Conservation (phyloP, 345 rosid species). For the Nasturtium officinale region DNA sequence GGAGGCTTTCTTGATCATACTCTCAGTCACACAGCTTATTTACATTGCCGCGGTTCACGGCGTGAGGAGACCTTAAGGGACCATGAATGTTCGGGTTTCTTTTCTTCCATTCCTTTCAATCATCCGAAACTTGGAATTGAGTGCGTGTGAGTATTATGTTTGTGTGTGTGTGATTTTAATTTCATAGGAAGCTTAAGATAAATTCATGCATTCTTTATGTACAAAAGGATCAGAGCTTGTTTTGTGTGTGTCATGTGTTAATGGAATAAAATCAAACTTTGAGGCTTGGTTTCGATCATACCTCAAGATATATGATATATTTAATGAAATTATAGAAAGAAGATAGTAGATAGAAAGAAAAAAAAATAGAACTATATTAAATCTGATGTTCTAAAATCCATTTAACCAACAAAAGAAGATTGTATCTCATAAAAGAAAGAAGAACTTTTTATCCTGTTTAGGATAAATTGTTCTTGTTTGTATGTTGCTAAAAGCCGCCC, state of each 20-base stretch:
- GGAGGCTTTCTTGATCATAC: conserved; percentile 95
- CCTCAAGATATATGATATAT: conserved; percentile 9
- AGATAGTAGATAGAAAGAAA: not conserved
- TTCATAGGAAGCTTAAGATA: conserved; percentile 28
- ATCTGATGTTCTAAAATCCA: conserved; percentile 26
- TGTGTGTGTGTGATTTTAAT: conserved; percentile 19
- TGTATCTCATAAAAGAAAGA: conserved; percentile 10
- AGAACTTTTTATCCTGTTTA: not conserved
- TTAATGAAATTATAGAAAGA: conserved; percentile 8
- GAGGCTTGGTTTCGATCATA: conserved; percentile 21
- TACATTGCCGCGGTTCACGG: conserved; percentile 80
- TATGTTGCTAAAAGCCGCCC: conserved; percentile 31
- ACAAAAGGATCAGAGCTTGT: conserved; percentile 30
- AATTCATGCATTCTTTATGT: conserved; percentile 42
- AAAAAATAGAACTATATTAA: not conserved
- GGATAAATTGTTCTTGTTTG: conserved; percentile 18
- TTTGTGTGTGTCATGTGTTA: conserved; percentile 33
- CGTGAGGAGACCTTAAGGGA: conserved; percentile 36
- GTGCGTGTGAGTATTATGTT: conserved; percentile 20
- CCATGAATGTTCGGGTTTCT: not conserved
- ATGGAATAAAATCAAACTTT: conserved; percentile 38
- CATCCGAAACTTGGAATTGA: conserved; percentile 27
- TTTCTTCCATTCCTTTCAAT: conserved; percentile 13
- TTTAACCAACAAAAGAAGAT: conserved; percentile 27
- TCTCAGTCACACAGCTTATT: conserved; percentile 80